Percentiles rank a stretch among this genome's conserved stretches.
These are phyloP conservation scores for Azolla pinnata DNA, from an alignment of 75 land plant species.

Conservation along the genomic window DNA sequence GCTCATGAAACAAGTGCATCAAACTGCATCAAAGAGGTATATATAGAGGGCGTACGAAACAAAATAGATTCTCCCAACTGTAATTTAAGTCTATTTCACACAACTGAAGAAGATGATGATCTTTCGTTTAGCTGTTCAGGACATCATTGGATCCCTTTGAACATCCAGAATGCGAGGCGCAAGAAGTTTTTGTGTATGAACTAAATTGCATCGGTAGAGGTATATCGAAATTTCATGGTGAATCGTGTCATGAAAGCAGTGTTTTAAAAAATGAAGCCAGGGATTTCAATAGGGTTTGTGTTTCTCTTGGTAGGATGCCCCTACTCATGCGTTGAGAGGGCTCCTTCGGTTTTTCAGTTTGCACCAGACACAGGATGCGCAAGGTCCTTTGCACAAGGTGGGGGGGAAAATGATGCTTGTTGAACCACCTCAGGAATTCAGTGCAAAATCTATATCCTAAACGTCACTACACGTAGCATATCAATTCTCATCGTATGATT, in stretches of 20 bases:
- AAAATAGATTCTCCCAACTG: no score
- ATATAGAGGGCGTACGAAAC: no score
- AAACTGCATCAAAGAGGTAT: no score
- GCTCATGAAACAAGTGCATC: no score
- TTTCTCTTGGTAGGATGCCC: conserved; percentile 82
- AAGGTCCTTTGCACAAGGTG: conserved; percentile 67
- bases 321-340: conserved; percentile 74
- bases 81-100: no score
- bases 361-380: conserved; percentile 55
- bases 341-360: conserved; percentile 70
- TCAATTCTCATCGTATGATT: conserved; percentile 9
- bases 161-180: conserved; percentile 85
- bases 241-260: neutral
- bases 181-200: conserved; percentile 79
- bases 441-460: no score
- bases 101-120: no score
- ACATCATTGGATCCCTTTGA: conserved; percentile 80
- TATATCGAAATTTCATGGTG: conserved; percentile 8
- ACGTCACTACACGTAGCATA: no score
- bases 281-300: neutral
- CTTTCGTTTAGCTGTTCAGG: no score
- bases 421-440: no score
- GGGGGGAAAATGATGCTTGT: no score
- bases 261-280: neutral
- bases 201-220: conserved; percentile 79